Conservation (phyloP, 2,329 filamentous ascomycete species). For the Basipetospora sp. region DNA sequence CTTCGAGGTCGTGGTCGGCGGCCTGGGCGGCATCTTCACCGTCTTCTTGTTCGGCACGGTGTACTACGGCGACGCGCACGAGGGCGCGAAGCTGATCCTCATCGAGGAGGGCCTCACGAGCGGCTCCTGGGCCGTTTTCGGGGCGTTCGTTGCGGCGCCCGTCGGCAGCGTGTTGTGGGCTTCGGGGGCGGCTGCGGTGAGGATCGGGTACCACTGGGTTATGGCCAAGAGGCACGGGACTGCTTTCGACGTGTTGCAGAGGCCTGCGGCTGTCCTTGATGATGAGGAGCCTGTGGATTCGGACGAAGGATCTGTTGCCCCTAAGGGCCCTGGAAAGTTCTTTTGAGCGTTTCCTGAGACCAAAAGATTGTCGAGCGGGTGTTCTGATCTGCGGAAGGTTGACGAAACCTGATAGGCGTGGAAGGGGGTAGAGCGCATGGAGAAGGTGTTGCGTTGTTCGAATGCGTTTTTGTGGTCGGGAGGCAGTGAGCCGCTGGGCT, state of each 20-base stretch:
- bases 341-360: constrained; percentile 25
- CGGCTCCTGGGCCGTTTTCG: constrained; percentile 69
- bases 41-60: constrained; percentile 70
- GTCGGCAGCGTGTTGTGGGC: constrained; percentile 62
- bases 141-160: constrained; percentile 67
- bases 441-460: too few species aligned
- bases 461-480: too few species aligned
- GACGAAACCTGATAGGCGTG: too few species aligned
- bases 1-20: constrained; percentile 65
- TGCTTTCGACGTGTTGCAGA: constrained; percentile 42
- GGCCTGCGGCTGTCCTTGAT: constrained; percentile 8
- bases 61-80: constrained; percentile 54
- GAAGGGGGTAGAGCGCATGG: too few species aligned
- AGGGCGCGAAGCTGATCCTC: constrained; percentile 54
- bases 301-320: constrained; percentile 18
- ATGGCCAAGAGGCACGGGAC: constrained; percentile 41
- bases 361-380: too few species aligned
- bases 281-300: constrained; percentile 13
- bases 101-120: constrained; percentile 60
- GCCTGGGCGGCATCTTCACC: constrained; percentile 60
- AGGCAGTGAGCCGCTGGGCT: too few species aligned
- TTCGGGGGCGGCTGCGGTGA: constrained; percentile 43
- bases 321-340: constrained; percentile 35
- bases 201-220: constrained; percentile 44
- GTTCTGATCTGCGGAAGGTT: too few species aligned